phyloP scores from a whole-genome alignment of 2,329 filamentous ascomycete species.

The Hypoxylon sp. region DNA sequence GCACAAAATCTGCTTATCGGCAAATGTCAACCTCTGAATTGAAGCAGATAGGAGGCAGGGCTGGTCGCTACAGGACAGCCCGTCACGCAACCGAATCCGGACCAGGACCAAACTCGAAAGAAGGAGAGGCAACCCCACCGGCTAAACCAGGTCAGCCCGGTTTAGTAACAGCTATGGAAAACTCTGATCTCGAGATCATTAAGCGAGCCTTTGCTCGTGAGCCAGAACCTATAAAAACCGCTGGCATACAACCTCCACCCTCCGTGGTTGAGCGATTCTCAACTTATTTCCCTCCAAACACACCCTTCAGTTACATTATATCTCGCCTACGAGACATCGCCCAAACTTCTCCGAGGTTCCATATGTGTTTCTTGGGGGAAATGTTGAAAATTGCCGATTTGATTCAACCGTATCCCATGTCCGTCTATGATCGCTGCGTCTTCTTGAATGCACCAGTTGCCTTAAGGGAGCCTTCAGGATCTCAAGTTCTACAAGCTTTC shows the following conservation, averaged over 20 bases:
- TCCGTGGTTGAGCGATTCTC: conserved; percentile 79
- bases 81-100: conserved; percentile 63
- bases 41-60: conserved; percentile 95
- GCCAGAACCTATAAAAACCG: conserved; percentile 75
- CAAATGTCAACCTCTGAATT: conserved; percentile 80
- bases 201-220: conserved; percentile 73
- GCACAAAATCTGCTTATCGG: conserved; percentile 70
- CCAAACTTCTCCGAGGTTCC: conserved; percentile 75
- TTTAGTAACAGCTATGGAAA: conserved; percentile 83
- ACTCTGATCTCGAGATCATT: conserved; percentile 76
- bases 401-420: conserved; percentile 80
- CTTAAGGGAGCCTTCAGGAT: conserved; percentile 65
- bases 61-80: conserved; percentile 86
- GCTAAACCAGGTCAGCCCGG: conserved; percentile 64
- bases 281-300: conserved; percentile 83
- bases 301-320: conserved; percentile 87
- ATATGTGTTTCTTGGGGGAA: conserved; percentile 76
- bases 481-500: conserved; percentile 71
- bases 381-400: conserved; percentile 77
- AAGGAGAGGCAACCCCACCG: conserved; percentile 37
- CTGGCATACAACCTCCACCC: conserved; percentile 81
- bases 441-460: conserved; percentile 80
- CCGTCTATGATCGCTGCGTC: conserved; percentile 79
- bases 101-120: conserved; percentile 15
- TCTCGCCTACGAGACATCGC: conserved; percentile 80